Base-by-base conservation (phyloP, 2,329 filamentous ascomycete genomes). In the Teratosphaeria destructans region DNA sequence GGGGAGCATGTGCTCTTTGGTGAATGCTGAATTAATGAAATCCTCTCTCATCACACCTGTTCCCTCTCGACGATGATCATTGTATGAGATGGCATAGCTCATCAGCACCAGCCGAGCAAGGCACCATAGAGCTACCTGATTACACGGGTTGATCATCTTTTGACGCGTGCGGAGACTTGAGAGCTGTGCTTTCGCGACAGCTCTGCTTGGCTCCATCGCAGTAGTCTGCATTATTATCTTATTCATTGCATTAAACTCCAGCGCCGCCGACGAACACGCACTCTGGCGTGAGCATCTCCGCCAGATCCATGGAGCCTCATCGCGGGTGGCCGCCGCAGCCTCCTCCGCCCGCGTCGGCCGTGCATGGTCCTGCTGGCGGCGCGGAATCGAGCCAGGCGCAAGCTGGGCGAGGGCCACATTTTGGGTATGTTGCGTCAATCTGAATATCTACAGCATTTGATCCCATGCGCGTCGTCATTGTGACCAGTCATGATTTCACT, bases 271-370 rank as follows among this genome's bases (percentile, higher is more conserved):
- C 35, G 3, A 32, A 2, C 35, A 39, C 8, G 3, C 35, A 43
- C 16, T n/a, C 12, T n/a, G 37, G 37, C 37, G 37, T 43, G 11
- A 43, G 37, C 6, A 43, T 43, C 11, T 3, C 12, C 37, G 11
- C 11, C 14, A 14, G 12, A 43, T 32, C 11, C n/a, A 49, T 49
- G 43, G 43, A 49, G 43, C 19, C 53, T 52, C 67, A 68, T 53
- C 65, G 67, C 34, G 62, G 65, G 52, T 70, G 69, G 67, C 62
- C 63, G 59, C 66, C 67, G 55, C 64, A 62, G 60, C 61, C 67
- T 56, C 64, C 63, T 60, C 61, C 63, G 55, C 64, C 65, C 52
- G 61, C 64, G 58, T 63, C 64, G 52, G 65, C 58, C 61, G 61
- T 65, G 61, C 66, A 69, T 64, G 63, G 43, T 19, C 43, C 43